Percentiles rank a stretch among this genome's conserved stretches.
Conservation (phyloP, 2,329 filamentous ascomycete species). For the Aspergillus candidus region DNA sequence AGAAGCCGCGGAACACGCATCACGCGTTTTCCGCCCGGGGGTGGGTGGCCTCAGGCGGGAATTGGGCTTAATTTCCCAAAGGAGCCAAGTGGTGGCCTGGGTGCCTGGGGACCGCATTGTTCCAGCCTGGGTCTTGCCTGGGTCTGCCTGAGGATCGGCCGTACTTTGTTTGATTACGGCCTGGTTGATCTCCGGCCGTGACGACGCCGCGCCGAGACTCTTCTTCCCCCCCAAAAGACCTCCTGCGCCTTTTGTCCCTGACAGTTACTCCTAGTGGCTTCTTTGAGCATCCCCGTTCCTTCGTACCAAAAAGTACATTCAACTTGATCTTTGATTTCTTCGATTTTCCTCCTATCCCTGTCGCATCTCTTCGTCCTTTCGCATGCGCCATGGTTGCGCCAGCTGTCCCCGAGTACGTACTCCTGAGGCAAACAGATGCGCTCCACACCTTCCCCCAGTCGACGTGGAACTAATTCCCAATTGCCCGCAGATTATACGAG, state of each 20-base stretch:
- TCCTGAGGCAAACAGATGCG: slow-evolving; percentile 12
- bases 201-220: slow-evolving; percentile 12
- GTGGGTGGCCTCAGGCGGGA: not conserved
- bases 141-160: slow-evolving; percentile 1
- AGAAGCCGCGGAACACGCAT: slow-evolving; percentile 9
- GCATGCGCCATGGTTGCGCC: slow-evolving; percentile 60
- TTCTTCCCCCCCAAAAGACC: slow-evolving; percentile 2
- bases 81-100: slow-evolving; percentile 13
- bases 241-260: slow-evolving; percentile 12
- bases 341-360: no score
- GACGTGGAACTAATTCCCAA: slow-evolving; percentile 16
- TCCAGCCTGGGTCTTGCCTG: no score
- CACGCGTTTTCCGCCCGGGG: slow-evolving; percentile 13
- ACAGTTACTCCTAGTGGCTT: no score
- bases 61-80: slow-evolving; percentile 12
- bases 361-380: no score
- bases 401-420: slow-evolving; percentile 66
- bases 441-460: not conserved
- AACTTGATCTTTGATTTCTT: no score
- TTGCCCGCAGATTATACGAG: slow-evolving; percentile 69
- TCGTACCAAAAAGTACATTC: no score
- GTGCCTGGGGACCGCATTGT: slow-evolving; percentile 14
- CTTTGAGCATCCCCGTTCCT: no score
- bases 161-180: not conserved
- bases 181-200: slow-evolving; percentile 9